phyloP scores from a whole-genome alignment of 2,329 filamentous ascomycete genomes.

The Colletotrichum sp. region DNA sequence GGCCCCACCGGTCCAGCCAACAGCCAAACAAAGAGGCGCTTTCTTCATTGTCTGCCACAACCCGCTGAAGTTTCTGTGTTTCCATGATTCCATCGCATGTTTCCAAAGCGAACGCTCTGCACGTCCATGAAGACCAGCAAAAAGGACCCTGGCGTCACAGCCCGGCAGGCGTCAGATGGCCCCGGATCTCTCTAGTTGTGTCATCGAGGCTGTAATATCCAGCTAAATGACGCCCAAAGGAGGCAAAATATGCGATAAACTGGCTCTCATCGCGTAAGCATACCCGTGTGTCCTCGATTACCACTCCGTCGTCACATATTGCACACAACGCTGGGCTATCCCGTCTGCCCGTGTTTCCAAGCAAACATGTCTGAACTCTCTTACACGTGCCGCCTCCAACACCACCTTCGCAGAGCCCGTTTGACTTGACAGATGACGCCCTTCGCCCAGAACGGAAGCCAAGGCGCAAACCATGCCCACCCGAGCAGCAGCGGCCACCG shows the following conservation, averaged over 20 bases:
- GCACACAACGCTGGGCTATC: background rate
- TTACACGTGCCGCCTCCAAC: background rate
- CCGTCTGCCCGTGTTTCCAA: background rate
- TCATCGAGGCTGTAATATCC: background rate
- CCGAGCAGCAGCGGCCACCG: background rate
- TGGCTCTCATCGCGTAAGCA: background rate
- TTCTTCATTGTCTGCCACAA: background rate
- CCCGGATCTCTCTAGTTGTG: background rate
- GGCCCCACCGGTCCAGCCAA: background rate
- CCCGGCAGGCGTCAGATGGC: background rate
- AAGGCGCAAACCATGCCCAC: conserved; percentile 12
- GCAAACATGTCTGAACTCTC: background rate
- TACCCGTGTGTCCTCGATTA: background rate
- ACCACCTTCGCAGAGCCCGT: background rate
- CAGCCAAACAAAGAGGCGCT: background rate
- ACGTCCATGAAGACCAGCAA: background rate
- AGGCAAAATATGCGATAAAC: background rate
- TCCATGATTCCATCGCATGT: background rate
- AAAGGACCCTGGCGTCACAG: background rate
- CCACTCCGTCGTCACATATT: background rate
- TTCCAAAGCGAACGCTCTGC: background rate
- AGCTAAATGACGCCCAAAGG: background rate
- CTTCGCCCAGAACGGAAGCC: conserved; percentile 14
- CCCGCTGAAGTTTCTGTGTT: background rate
- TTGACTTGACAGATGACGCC: background rate